A percentile compares a stretch with the other conserved stretches of the same genome.
Conservation (phyloP, 2,329 filamentous ascomycete genomes). For the Fusarium pilosicola region DNA sequence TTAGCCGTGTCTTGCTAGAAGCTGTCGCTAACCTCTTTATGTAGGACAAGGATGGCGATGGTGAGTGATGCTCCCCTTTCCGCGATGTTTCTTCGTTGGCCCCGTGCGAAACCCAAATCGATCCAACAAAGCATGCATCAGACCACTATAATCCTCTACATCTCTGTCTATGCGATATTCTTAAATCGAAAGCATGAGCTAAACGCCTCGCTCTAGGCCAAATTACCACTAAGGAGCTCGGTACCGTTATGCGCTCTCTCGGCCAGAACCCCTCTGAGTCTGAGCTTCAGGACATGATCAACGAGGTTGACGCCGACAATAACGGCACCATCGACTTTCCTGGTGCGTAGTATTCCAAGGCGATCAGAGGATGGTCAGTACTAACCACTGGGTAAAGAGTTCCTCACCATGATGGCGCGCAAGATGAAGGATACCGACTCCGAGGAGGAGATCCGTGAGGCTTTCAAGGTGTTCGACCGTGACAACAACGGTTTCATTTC, state of each 20-base stretch:
- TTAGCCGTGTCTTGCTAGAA: neutral
- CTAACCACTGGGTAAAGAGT: conserved; percentile 66
- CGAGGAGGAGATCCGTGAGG: conserved; percentile 89
- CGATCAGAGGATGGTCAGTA: neutral
- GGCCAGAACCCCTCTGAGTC: conserved; percentile 92
- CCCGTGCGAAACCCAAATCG: conserved; percentile 18
- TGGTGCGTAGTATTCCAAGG: conserved; percentile 63
- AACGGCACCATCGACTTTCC: conserved; percentile 93
- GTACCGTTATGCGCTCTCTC: conserved; percentile 89
- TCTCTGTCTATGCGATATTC: conserved; percentile 5
- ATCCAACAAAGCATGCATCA: conserved; percentile 12
- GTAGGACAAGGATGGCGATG: conserved; percentile 91
- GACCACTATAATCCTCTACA: neutral
- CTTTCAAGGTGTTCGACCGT: conserved; percentile 89
- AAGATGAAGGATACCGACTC: conserved; percentile 96
- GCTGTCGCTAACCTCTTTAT: conserved; percentile 41
- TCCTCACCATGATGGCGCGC: conserved; percentile 92
- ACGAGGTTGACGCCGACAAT: conserved; percentile 92
- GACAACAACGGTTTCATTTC: conserved; percentile 95
- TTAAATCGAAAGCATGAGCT: conserved; percentile 26
- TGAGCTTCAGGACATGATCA: conserved; percentile 93
- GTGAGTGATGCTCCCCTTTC: conserved; percentile 64
- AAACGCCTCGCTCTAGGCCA: conserved; percentile 67
- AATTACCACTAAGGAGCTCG: conserved; percentile 91
- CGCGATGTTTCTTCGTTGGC: conserved; percentile 16